These are phyloP conservation scores for Hsuehochloa calcarea DNA, from an alignment of 176 grass and related monocot species.

Conservation along the genomic window DNA sequence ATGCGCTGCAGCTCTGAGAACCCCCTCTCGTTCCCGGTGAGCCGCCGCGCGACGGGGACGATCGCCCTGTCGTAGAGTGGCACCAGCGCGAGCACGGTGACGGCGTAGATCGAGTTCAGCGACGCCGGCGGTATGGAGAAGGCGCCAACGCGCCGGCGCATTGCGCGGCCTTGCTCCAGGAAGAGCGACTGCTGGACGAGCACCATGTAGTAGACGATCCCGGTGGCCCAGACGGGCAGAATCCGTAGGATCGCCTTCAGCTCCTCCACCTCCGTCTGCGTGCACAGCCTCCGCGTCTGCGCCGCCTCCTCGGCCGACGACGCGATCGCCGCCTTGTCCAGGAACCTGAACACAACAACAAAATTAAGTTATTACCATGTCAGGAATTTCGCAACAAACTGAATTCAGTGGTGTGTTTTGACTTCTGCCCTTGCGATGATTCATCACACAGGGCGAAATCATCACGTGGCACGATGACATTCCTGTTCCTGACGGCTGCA, in stretches of 20 bases:
- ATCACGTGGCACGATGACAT: slow-evolving; percentile 13
- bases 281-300: slow-evolving; percentile 50
- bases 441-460: slow-evolving; percentile 34
- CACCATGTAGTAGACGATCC: slow-evolving; percentile 46
- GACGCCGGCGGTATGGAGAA: slow-evolving; percentile 47
- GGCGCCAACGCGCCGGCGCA: slow-evolving; percentile 21
- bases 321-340: slow-evolving; percentile 51
- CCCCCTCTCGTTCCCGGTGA: slow-evolving; percentile 50
- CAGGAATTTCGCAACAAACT: too few relatives aligned
- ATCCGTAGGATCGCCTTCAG: slow-evolving; percentile 49
- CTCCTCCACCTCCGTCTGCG: slow-evolving; percentile 52
- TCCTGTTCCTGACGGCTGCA: slow-evolving; percentile 43
- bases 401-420: not conserved
- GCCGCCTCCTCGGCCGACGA: slow-evolving; percentile 20
- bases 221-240: slow-evolving; percentile 52
- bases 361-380: too few relatives aligned
- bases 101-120: slow-evolving; percentile 38
- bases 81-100: slow-evolving; percentile 31
- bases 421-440: not conserved
- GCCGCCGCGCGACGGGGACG: slow-evolving; percentile 29
- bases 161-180: slow-evolving; percentile 48
- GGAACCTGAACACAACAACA: slow-evolving; percentile 20
- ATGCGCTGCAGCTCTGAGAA: slow-evolving; percentile 48
- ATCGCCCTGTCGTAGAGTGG: slow-evolving; percentile 47
- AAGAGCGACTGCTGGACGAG: slow-evolving; percentile 50